phyloP scores from a whole-genome alignment of 495 filamentous ascomycete genomes.

The Penicillium fimorum region DNA sequence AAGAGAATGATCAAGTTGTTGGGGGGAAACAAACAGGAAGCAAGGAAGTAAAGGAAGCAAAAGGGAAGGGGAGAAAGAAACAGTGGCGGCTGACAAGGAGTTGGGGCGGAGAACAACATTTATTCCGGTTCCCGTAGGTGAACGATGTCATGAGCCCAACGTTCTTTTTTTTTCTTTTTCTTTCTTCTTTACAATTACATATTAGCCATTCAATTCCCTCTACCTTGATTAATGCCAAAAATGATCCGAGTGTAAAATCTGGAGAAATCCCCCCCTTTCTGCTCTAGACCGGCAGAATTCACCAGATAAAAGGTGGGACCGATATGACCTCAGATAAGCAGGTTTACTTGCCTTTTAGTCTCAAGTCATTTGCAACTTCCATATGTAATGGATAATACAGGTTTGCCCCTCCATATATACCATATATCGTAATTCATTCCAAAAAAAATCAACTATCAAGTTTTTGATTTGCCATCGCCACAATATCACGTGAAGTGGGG shows the following conservation, averaged over 20 bases:
- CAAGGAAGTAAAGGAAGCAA: slow-evolving; percentile 19
- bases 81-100: slow-evolving; percentile 44
- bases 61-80: slow-evolving; percentile 23
- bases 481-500: slow-evolving; percentile 15
- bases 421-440: neutral
- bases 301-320: slow-evolving; percentile 7
- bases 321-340: neutral
- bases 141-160: slow-evolving; percentile 25
- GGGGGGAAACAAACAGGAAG: slow-evolving; percentile 14
- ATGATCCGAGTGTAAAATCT: slow-evolving; percentile 2
- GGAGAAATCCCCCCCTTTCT: neutral
- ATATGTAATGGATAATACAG: neutral
- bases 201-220: neutral
- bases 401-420: neutral
- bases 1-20: slow-evolving; percentile 2
- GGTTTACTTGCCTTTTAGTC: neutral
- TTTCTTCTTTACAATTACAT: neutral
- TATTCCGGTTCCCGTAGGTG: slow-evolving; percentile 31
- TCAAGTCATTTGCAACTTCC: neutral
- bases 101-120: slow-evolving; percentile 41
- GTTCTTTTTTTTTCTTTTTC: neutral
- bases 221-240: neutral
- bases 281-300: slow-evolving; percentile 2
- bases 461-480: slow-evolving; percentile 10
- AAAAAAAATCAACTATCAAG: neutral